phyloP scores from a whole-genome alignment of 202 grass and related monocot genomes.

The Panicum virgatum region DNA sequence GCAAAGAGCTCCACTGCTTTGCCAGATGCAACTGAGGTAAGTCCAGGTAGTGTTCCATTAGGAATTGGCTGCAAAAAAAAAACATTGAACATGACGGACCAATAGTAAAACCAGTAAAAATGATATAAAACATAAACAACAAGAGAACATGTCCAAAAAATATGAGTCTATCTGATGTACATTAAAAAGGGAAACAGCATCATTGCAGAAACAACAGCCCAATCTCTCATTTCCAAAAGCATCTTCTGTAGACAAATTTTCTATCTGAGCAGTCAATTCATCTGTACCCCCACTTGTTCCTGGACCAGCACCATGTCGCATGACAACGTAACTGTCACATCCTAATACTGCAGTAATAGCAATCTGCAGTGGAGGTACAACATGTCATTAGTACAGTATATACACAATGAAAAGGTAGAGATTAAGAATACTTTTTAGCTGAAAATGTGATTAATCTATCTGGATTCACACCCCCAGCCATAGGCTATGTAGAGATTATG shows the following conservation, averaged over 20 bases:
- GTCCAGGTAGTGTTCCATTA: constrained; percentile 73
- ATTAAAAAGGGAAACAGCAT: constrained; percentile 59
- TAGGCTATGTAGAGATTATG: not conserved
- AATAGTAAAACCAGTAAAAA: constrained; percentile 7
- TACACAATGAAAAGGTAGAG: constrained; percentile 4
- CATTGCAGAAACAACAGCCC: constrained; percentile 90
- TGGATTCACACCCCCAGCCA: not conserved
- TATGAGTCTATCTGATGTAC: constrained; percentile 42
- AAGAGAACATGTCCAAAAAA: constrained; percentile 9
- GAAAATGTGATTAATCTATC: constrained; percentile 16
- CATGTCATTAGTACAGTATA: constrained; percentile 31
- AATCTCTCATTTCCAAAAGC: constrained; percentile 49
- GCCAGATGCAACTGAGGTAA: constrained; percentile 78
- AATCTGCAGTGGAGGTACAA: constrained; percentile 50
- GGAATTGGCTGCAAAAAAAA: constrained; percentile 51
- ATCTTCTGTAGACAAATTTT: constrained; percentile 47
- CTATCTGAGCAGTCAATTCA: constrained; percentile 31
- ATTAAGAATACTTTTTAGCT: constrained; percentile 13
- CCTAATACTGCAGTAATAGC: constrained; percentile 76
- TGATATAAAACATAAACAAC: not conserved
- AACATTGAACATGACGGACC: constrained; percentile 12
- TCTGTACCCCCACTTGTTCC: constrained; percentile 31
- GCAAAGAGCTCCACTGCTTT: constrained; percentile 89
- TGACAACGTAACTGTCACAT: constrained; percentile 86
- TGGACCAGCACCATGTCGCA: constrained; percentile 89